These are phyloP conservation scores for Globisporangium acanthophoron DNA, from an alignment of 352 stramenopile species.

Conservation along the genomic window DNA sequence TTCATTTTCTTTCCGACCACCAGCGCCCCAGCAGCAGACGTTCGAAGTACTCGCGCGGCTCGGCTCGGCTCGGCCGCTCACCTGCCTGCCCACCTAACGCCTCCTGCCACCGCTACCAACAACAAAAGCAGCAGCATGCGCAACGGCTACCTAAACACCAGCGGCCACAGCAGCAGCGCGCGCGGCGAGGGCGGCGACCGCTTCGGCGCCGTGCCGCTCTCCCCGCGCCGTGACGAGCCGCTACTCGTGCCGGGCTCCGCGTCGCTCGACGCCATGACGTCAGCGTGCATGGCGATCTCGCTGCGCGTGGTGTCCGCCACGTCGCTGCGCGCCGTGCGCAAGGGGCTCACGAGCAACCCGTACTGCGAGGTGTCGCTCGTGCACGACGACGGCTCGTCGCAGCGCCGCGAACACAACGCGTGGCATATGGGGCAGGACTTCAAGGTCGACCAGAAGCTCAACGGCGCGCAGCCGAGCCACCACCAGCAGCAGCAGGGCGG, in stretches of 20 bases:
- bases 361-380: constrained; percentile 71
- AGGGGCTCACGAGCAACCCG: constrained; percentile 61
- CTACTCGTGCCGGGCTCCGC: constrained; percentile 49
- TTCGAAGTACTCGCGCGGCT: no score
- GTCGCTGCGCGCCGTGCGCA: constrained; percentile 58
- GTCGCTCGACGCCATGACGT: constrained; percentile 53
- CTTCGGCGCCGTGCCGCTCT: constrained; percentile 47
- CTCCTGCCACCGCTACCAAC: no score
- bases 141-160: constrained; percentile 12
- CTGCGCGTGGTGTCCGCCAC: constrained; percentile 51
- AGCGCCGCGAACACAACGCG: constrained; percentile 18
- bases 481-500: constrained; percentile 5
- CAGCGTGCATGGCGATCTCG: constrained; percentile 52
- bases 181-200: constrained; percentile 21
- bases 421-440: constrained; percentile 48
- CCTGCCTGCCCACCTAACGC: no score
- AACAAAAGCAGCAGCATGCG: constrained; percentile 1
- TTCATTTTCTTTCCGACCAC: background rate
- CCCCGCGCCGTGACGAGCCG: constrained; percentile 47
- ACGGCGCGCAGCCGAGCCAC: constrained; percentile 18
- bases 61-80: no score
- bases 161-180: constrained; percentile 4
- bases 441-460: constrained; percentile 23
- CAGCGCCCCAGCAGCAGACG: background rate
- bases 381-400: constrained; percentile 36